Percentiles rank a stretch among this genome's conserved stretches.
Conservation (phyloP, 257 asterid genomes). For the Ophiorrhiza pumila region DNA sequence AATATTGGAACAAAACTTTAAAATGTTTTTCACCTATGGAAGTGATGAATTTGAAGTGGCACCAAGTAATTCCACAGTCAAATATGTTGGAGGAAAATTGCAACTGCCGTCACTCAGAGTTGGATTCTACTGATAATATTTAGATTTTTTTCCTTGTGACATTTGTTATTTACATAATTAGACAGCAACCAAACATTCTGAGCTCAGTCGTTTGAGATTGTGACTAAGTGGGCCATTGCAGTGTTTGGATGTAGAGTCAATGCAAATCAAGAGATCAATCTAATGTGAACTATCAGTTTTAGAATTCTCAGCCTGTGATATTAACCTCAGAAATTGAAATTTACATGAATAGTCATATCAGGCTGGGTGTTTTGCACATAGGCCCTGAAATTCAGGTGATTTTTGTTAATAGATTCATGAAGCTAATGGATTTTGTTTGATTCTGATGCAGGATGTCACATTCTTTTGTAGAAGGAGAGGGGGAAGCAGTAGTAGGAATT, state of each 20-base stretch:
- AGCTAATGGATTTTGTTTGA: neutral
- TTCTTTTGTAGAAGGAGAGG: constrained; percentile 74
- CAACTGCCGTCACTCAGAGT: neutral
- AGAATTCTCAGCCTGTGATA: neutral
- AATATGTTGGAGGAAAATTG: neutral
- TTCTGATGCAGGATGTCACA: constrained; percentile 54
- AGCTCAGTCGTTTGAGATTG: neutral
- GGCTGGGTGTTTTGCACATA: too few species aligned
- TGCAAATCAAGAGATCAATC: neutral
- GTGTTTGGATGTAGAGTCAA: constrained; percentile 3
- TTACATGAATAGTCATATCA: neutral
- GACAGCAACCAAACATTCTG: constrained; percentile 5
- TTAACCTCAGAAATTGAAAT: neutral
- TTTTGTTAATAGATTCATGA: neutral
- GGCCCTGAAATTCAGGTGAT: neutral
- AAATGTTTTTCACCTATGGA: neutral
- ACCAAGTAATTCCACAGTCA: neutral
- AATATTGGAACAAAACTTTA: neutral
- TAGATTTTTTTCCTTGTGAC: neutral
- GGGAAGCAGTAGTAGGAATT: constrained; percentile 50
- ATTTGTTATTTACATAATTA: neutral
- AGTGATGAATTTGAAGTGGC: neutral
- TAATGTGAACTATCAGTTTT: neutral
- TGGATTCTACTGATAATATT: neutral
- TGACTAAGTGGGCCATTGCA: neutral